Conservation (phyloP, 495 filamentous ascomycete species). For the Apodospora peruviana region DNA sequence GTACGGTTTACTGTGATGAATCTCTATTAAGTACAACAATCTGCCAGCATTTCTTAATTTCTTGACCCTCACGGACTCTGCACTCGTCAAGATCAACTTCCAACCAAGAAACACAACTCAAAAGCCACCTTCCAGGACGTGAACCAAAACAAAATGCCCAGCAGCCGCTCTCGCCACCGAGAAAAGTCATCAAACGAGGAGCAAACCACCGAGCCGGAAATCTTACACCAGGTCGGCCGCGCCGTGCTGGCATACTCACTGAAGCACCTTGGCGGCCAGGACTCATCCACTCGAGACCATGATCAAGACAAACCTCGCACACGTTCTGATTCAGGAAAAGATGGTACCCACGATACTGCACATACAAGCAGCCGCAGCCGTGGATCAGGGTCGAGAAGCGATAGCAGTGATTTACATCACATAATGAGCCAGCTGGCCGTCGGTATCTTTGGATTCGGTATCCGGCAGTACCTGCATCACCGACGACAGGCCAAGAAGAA, state of each 20-base stretch:
- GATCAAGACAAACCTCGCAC: no score
- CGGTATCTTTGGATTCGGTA: conserved; percentile 18
- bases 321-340: no score
- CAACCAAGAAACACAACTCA: no score
- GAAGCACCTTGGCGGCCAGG: conserved; percentile 9
- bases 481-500: conserved; percentile 11
- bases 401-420: conserved; percentile 18
- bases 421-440: conserved; percentile 22
- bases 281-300: neutral
- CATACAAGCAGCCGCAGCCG: neutral
- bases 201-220: no score
- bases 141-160: no score
- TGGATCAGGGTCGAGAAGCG: neutral
- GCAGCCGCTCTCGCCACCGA: no score
- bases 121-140: no score
- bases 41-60: neutral
- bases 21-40: no score
- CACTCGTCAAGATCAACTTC: neutral
- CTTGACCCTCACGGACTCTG: neutral
- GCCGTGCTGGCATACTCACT: conserved; percentile 21
- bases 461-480: conserved; percentile 14
- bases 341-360: no score
- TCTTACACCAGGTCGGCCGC: conserved; percentile 18
- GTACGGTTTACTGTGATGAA: no score
- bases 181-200: no score